These are phyloP conservation scores for Penicillium diatomitis DNA, from an alignment of 495 filamentous ascomycete genomes.

Conservation along the genomic window DNA sequence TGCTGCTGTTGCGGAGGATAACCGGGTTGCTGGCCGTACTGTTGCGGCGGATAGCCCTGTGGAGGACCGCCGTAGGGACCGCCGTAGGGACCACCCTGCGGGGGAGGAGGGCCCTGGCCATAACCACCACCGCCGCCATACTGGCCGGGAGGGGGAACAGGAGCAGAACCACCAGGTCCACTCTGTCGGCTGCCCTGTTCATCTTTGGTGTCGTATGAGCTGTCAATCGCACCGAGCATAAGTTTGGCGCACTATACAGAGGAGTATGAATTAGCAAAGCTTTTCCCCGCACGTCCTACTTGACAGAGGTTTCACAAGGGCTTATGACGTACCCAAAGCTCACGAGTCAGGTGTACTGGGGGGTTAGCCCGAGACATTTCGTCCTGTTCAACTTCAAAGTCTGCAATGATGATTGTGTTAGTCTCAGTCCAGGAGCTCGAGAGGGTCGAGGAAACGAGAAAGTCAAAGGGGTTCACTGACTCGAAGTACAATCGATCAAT, in stretches of 20 bases:
- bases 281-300: no score
- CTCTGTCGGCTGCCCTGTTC: constrained; percentile 35
- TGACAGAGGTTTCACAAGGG: no score
- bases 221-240: constrained; percentile 61
- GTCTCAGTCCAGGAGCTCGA: background rate
- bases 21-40: constrained; percentile 12
- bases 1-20: constrained; percentile 8
- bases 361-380: constrained; percentile 51
- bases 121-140: constrained; percentile 32
- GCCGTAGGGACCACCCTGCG: constrained; percentile 10
- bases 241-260: constrained; percentile 49
- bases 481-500: constrained; percentile 65
- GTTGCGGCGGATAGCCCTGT: constrained; percentile 2
- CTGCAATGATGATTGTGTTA: constrained; percentile 26
- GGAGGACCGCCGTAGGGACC: constrained; percentile 9
- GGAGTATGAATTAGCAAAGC: no score
- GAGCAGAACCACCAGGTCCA: constrained; percentile 9
- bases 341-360: constrained; percentile 50
- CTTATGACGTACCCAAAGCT: constrained; percentile 47
- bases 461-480: constrained; percentile 34
- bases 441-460: background rate
- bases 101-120: constrained; percentile 14
- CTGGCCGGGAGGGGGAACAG: constrained; percentile 19
- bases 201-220: constrained; percentile 57
- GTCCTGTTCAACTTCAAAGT: constrained; percentile 57